Percentiles rank a stretch among this genome's conserved stretches.
Conservation (phyloP, 306 rosid species). For the Inga laurina region DNA sequence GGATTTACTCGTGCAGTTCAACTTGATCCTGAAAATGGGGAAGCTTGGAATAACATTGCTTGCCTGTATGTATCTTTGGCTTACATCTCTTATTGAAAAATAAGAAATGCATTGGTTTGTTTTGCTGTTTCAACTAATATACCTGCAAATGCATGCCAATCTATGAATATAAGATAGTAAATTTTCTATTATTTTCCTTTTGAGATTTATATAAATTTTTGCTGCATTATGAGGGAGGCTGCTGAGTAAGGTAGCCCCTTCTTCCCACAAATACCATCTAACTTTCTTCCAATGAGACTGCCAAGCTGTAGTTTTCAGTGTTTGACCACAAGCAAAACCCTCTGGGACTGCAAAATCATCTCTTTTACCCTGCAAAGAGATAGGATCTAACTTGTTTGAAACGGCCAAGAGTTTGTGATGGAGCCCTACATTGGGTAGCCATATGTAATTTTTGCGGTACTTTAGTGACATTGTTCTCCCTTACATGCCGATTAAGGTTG, state of each 20-base stretch:
- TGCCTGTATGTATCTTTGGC: conserved; percentile 70
- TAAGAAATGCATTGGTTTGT: not conserved
- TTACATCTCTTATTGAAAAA: conserved; percentile 16
- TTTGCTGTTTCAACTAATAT: conserved; percentile 1
- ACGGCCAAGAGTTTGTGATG: not conserved
- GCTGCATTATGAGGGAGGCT: not conserved
- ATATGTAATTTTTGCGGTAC: not conserved
- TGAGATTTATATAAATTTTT: not conserved
- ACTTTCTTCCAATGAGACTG: conserved; percentile 5
- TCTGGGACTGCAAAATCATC: conserved; percentile 4
- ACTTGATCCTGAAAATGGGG: conserved; percentile 98
- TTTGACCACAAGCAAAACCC: conserved; percentile 8
- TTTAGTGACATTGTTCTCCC: not conserved
- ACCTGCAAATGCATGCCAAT: not conserved
- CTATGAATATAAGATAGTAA: not conserved
- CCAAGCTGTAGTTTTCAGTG: conserved; percentile 17
- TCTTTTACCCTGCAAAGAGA: not conserved
- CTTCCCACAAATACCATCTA: not conserved
- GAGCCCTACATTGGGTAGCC: not conserved
- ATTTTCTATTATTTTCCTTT: not conserved
- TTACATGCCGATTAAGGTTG: not conserved
- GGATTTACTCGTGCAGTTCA: conserved; percentile 95
- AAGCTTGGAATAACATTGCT: conserved; percentile 99
- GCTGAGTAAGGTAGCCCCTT: not conserved
- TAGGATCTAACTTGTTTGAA: not conserved